A percentile compares a stretch with the other conserved stretches of the same genome.
These are phyloP conservation scores for Eucalyptus rudis DNA, from an alignment of 345 rosid species.

Conservation along the genomic window DNA sequence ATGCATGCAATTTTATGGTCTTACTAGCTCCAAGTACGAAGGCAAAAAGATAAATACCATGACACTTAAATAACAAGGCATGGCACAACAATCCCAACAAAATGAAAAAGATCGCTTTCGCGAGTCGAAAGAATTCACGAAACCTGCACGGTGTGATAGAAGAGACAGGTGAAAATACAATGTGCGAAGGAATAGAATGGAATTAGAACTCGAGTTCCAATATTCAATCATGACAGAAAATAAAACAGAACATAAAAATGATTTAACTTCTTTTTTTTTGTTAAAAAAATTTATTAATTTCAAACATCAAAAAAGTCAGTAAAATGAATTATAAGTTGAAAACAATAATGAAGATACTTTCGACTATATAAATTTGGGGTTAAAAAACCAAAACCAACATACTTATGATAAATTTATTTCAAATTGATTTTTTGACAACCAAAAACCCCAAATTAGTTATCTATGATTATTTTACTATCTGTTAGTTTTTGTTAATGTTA, in stretches of 20 bases:
- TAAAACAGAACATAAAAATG: background rate
- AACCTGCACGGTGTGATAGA: background rate
- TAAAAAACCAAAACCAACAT: accelerated
- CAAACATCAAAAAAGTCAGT: background rate
- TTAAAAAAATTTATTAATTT: background rate
- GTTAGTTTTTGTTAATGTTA: too few relatives aligned
- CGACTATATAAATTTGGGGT: background rate
- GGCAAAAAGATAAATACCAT: background rate
- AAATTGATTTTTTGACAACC: accelerated
- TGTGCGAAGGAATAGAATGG: background rate
- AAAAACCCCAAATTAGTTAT: too few relatives aligned
- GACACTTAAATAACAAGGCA: background rate
- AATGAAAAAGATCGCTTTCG: background rate
- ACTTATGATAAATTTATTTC: too few relatives aligned
- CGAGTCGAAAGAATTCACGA: background rate
- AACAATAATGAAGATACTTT: background rate
- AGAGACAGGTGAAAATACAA: background rate
- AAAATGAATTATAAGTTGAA: background rate
- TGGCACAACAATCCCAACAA: background rate
- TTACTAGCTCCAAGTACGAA: background rate
- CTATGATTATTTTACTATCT: too few relatives aligned
- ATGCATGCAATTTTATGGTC: background rate
- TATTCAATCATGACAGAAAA: background rate
- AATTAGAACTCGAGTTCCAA: background rate
- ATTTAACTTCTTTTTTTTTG: background rate